These are phyloP conservation scores for Cladophialophora yegresii DNA, from an alignment of 2,329 filamentous ascomycete species.

Conservation along the genomic window DNA sequence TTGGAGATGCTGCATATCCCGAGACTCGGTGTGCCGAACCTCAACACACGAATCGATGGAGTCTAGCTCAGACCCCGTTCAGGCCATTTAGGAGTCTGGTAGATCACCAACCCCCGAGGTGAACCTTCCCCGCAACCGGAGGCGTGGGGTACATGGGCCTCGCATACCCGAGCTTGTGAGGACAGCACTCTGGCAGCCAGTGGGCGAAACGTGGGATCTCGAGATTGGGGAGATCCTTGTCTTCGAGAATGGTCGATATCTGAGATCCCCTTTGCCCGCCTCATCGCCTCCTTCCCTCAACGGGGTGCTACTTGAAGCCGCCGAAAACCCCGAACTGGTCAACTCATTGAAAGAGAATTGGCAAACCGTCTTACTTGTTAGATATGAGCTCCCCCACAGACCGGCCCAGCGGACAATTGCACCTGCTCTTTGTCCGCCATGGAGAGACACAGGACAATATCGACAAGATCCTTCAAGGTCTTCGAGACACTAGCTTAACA, in stretches of 20 bases:
- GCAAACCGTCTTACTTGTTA: neutral
- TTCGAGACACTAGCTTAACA: conserved; percentile 26
- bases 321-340: neutral
- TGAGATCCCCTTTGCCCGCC: neutral
- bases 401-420: conserved; percentile 7
- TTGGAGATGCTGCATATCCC: neutral
- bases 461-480: conserved; percentile 23
- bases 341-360: neutral
- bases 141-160: neutral
- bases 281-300: neutral
- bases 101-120: neutral
- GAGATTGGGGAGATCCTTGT: neutral
- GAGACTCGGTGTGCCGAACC: neutral
- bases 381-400: neutral
- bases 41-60: neutral
- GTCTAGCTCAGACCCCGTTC: neutral
- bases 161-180: neutral
- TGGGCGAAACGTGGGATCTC: neutral
- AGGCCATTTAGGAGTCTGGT: neutral
- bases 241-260: neutral
- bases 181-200: neutral
- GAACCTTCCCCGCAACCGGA: neutral
- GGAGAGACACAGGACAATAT: conserved; percentile 32
- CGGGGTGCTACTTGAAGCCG: neutral
- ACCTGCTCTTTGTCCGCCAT: conserved; percentile 30